Percentiles rank a stretch among this genome's conserved stretches.
Conservation (phyloP, 306 rosid species). For the Canavalia gladiata region DNA sequence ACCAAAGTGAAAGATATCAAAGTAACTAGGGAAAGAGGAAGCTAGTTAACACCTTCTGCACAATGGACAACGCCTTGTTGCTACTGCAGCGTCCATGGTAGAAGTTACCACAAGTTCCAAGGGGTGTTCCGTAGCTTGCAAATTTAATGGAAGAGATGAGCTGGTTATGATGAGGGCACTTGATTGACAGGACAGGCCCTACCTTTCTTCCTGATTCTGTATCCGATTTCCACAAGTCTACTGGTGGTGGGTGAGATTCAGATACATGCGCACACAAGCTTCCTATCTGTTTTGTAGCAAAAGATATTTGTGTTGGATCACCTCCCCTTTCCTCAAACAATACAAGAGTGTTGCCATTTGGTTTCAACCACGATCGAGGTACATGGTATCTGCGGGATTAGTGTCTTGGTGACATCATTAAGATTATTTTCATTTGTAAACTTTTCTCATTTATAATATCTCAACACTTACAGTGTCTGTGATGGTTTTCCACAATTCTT, state of each 20-base stretch:
- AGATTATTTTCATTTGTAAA: slow-evolving; percentile 36
- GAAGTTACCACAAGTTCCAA: slow-evolving; percentile 82
- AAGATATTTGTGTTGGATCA: slow-evolving; percentile 78
- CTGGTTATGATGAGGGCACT: slow-evolving; percentile 79
- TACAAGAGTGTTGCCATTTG: slow-evolving; percentile 74
- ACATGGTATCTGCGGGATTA: slow-evolving; percentile 77
- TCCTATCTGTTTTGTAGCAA: slow-evolving; percentile 69
- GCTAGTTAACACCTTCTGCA: slow-evolving; percentile 70
- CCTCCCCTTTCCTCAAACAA: slow-evolving; percentile 90
- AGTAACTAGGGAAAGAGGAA: slow-evolving; percentile 25
- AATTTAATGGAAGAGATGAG: slow-evolving; percentile 84
- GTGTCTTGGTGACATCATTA: slow-evolving; percentile 41
- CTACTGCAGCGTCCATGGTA: slow-evolving; percentile 82
- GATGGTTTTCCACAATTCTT: slow-evolving; percentile 93
- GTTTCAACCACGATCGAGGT: slow-evolving; percentile 79
- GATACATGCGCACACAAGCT: slow-evolving; percentile 88
- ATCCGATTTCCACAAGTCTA: slow-evolving; percentile 73
- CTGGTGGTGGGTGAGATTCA: slow-evolving; percentile 82
- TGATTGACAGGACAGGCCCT: slow-evolving; percentile 70
- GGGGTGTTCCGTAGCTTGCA: slow-evolving; percentile 92
- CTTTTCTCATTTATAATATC: slow-evolving; percentile 24
- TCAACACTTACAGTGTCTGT: slow-evolving; percentile 70
- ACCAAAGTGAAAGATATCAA: slow-evolving; percentile 19
- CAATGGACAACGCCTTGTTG: slow-evolving; percentile 66
- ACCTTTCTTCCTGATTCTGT: slow-evolving; percentile 50